Evolutionary conservation across 371 early-diverging fungal species (phyloP), one percentile per base, ranked within the genome.

Genomic region (Rhizopus arrhizus): DNA sequence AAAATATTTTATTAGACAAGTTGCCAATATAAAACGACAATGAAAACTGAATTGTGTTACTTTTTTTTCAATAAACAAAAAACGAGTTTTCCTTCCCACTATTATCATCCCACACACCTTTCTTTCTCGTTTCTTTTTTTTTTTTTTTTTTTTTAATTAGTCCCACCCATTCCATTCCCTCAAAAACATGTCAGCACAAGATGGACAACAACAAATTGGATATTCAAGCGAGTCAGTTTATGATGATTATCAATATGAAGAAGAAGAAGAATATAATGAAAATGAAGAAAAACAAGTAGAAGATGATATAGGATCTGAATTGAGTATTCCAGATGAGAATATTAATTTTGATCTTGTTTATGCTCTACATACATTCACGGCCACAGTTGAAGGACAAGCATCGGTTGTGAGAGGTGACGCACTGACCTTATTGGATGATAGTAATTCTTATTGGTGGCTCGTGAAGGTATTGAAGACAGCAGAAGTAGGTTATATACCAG

Each of bases 391-490:
- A 67, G 97, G 96, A 12, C 97, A 97, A 58, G 93, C 96, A 16
- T 89, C 90, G 2, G 98, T 97, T 4, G 85, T 91, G 15, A 88
- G 93, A 63, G 93, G 93, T 58, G 96, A 96, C 64, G 83, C 90
- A 33, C 75, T 97, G 62, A 91, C 90, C 46, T 77, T 97, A 60
- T 77, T 97, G 46, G 97, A 97, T 72, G 98, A 98, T 71, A 85
- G 88, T n/a, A 96, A 98, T 72, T 90, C 91, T 41, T 96, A 97
- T 80, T 98, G 98, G 98, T 98, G 98, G 98, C 81, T 97, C 16
- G 93, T 98, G 32, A 90, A 93, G 72, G 91, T 92, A 34, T 71
- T 94, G 40, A 91, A 91, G 69, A 90, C 89, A n/a, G 87, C 87
- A 12, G 92, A 93, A 72, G 91, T 96, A 55, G 98, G 98, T 2